phyloP scores from a whole-genome alignment of 164 flowering plant species.

The Liriodendron chinense region DNA sequence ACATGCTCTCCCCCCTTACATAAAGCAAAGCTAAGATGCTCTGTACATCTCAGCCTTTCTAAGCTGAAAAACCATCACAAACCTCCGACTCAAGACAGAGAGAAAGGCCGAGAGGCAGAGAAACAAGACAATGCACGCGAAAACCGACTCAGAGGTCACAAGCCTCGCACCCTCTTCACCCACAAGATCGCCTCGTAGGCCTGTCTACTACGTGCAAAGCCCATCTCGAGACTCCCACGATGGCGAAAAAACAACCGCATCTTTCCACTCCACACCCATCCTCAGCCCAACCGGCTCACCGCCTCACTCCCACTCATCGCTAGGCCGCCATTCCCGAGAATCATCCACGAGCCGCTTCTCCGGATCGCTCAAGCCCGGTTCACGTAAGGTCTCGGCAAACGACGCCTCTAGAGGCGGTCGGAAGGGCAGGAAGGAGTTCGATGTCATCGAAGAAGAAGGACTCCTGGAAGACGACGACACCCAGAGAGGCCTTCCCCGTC shows the following conservation, averaged over 20 bases:
- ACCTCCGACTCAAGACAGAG: neutral
- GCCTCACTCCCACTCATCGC: conserved; percentile 78
- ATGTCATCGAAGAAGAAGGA: conserved; percentile 79
- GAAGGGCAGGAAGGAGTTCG: conserved; percentile 56
- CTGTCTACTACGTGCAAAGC: conserved; percentile 76
- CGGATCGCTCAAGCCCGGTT: conserved; percentile 71
- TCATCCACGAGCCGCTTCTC: conserved; percentile 78
- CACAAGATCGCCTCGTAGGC: conserved; percentile 49
- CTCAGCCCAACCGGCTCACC: conserved; percentile 78
- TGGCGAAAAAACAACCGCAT: conserved; percentile 63
- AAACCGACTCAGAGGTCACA: conserved; percentile 74
- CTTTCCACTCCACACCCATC: conserved; percentile 84
- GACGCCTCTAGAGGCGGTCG: conserved; percentile 32
- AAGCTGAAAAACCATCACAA: neutral
- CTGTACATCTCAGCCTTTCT: neutral
- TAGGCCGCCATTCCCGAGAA: conserved; percentile 83
- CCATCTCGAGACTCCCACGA: conserved; percentile 82
- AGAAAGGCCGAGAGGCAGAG: neutral
- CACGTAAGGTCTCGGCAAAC: conserved; percentile 56
- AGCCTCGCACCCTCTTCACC: conserved; percentile 68
- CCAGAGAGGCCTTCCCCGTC: conserved; percentile 37
- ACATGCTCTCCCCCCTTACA: neutral
- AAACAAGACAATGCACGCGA: conserved; percentile 39
- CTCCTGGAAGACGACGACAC: conserved; percentile 56
- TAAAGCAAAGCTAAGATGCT: neutral